Conservation (phyloP, 139 green algal species). For the Gonium pectorale region DNA sequence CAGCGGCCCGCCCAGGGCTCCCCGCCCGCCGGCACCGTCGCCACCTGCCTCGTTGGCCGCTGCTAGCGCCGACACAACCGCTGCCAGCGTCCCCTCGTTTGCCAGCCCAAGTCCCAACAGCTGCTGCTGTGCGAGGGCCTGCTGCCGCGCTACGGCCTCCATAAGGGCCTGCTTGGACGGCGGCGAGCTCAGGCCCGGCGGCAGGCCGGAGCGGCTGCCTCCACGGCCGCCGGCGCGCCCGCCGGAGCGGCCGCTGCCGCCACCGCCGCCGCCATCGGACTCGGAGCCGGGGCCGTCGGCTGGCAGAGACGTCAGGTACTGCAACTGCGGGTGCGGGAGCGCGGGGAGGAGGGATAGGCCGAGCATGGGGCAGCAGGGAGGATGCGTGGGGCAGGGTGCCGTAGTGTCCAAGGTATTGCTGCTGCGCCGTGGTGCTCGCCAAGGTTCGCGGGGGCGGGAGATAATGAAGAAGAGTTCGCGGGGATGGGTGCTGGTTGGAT, state of each 20-base stretch:
- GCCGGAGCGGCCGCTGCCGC: not conserved
- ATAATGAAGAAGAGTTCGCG: not conserved
- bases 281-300: not conserved
- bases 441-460: not conserved
- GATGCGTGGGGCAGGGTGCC: not conserved
- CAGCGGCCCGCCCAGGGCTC: no score
- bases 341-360: not conserved
- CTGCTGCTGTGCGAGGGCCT: not conserved
- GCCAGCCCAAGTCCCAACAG: slow-evolving; percentile 21
- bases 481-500: not conserved
- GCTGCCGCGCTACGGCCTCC: slow-evolving; percentile 31
- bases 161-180: slow-evolving; percentile 10
- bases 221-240: not conserved
- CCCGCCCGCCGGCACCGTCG: not conserved
- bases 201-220: not conserved
- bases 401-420: not conserved
- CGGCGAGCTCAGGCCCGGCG: slow-evolving; percentile 26
- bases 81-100: no score
- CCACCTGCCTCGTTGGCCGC: no score
- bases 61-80: no score
- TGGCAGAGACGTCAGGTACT: slow-evolving; percentile 20
- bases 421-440: not conserved
- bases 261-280: not conserved
- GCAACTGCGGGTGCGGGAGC: no score
- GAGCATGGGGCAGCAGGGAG: slow-evolving; percentile 11